Percentiles rank a stretch among this genome's conserved stretches.
These are phyloP conservation scores for Aschersonia sp. DNA, from an alignment of 2,329 filamentous ascomycete genomes.

Conservation along the genomic window DNA sequence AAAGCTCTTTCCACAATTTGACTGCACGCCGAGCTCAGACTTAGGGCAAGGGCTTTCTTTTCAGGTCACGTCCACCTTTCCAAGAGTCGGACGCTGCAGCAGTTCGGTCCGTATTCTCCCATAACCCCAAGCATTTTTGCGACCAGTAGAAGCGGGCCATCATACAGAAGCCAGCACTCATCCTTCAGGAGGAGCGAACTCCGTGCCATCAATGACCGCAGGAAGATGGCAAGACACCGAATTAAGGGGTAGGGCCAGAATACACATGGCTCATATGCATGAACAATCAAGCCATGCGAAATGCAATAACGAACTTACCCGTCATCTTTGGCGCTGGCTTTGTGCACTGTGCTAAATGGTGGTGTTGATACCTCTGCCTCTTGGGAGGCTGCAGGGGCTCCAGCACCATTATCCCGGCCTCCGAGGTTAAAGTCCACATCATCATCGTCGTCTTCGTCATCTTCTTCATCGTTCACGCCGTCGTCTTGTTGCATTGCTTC, in stretches of 20 bases:
- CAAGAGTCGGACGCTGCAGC: not conserved
- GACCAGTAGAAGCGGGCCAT: no score
- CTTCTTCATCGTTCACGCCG: conserved; percentile 22
- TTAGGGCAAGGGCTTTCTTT: not conserved
- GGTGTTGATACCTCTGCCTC: conserved; percentile 17
- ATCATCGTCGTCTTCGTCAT: conserved; percentile 41
- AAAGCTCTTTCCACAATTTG: not conserved
- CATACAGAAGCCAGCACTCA: no score
- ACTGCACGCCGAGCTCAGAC: not conserved
- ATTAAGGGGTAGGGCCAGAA: not conserved
- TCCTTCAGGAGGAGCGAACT: no score
- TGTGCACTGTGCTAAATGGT: conserved; percentile 24
- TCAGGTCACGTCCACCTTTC: not conserved
- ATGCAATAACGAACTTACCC: conserved; percentile 19
- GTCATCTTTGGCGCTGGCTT: conserved; percentile 48
- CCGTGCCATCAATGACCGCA: no score
- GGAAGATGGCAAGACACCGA: no score
- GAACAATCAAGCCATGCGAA: not conserved
- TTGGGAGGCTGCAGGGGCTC: conserved; percentile 12
- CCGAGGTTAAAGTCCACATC: conserved; percentile 46
- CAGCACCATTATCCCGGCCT: conserved; percentile 20
- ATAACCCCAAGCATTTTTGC: no score
- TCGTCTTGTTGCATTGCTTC: conserved; percentile 27
- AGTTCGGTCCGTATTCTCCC: not conserved
- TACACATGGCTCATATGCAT: not conserved